Conservation (phyloP, 371 early-diverging fungal genomes). For the Batrachochytrium dendrobatidis region DNA sequence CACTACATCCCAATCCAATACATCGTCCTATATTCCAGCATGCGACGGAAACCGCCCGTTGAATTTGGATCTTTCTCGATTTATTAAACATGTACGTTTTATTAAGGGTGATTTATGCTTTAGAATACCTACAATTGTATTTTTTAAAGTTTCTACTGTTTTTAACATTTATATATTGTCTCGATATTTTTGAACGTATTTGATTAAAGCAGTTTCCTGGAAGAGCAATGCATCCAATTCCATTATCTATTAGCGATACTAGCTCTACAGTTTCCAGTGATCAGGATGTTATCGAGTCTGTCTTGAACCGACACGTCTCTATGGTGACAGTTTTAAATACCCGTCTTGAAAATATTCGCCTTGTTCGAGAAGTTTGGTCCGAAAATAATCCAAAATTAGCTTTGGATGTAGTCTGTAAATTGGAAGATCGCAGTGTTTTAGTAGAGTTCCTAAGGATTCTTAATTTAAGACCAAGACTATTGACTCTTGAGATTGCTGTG, state of each 20-base stretch:
- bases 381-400: constrained; percentile 28
- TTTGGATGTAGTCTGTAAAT: constrained; percentile 19
- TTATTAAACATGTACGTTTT: constrained; percentile 14
- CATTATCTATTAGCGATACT: constrained; percentile 8
- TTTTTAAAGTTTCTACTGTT: neutral
- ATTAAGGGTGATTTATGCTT: neutral
- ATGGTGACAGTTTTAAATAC: constrained; percentile 28
- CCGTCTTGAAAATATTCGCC: constrained; percentile 25
- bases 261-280: constrained; percentile 17
- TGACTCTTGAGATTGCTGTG: constrained; percentile 36
- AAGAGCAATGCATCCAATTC: neutral
- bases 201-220: neutral
- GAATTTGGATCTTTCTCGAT: constrained; percentile 34
- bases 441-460: constrained; percentile 38
- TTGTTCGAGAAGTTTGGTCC: constrained; percentile 31
- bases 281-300: constrained; percentile 27
- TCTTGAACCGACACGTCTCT: constrained; percentile 36
- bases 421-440: constrained; percentile 30
- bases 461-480: constrained; percentile 31
- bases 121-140: neutral
- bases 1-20: neutral
- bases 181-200: neutral
- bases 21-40: constrained; percentile 18
- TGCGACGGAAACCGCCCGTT: constrained; percentile 28
- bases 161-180: neutral